Evolutionary conservation across 129 eudicot genomes (phyloP).

Genomic region (Solidago caesia): DNA sequence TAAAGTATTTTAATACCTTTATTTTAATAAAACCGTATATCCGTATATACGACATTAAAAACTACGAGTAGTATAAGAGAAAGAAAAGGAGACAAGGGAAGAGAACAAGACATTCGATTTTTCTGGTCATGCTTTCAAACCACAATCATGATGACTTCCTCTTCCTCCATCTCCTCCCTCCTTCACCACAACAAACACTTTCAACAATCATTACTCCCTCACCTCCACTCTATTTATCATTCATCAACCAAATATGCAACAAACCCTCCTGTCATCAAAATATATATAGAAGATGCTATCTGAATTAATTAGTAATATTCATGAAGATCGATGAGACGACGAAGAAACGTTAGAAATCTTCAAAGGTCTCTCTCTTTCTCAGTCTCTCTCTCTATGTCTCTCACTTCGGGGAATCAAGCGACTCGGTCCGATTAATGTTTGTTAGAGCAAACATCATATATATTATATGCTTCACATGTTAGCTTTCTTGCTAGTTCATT

Average conservation of each 20-base stretch:
- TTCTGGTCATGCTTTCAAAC: conserved; percentile 35
- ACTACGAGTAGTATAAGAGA: not conserved
- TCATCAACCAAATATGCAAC: conserved; percentile 18
- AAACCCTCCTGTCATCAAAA: not conserved
- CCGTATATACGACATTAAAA: not conserved
- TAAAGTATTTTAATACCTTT: too few species aligned
- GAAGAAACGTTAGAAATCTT: conserved; percentile 28
- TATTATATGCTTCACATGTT: conserved; percentile 25
- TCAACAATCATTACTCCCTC: conserved; percentile 16
- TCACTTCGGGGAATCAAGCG: conserved; percentile 39
- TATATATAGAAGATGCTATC: not conserved
- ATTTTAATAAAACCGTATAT: not conserved
- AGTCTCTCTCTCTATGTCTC: conserved; percentile 15
- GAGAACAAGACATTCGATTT: conserved; percentile 21
- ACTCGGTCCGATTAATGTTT: conserved; percentile 40
- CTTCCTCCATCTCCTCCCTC: conserved; percentile 21
- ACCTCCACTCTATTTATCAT: conserved; percentile 23
- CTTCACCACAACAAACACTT: conserved; percentile 17
- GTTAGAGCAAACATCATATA: conserved; percentile 30
- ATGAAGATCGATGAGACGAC: conserved; percentile 16
- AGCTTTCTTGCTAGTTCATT: conserved; percentile 6
- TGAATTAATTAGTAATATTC: not conserved
- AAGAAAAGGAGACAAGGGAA: not conserved
- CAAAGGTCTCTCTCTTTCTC: conserved; percentile 23
- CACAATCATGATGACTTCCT: conserved; percentile 35